Evolutionary conservation across 352 stramenopile species (phyloP).

Genomic region (Globisporangium abappressorium): DNA sequence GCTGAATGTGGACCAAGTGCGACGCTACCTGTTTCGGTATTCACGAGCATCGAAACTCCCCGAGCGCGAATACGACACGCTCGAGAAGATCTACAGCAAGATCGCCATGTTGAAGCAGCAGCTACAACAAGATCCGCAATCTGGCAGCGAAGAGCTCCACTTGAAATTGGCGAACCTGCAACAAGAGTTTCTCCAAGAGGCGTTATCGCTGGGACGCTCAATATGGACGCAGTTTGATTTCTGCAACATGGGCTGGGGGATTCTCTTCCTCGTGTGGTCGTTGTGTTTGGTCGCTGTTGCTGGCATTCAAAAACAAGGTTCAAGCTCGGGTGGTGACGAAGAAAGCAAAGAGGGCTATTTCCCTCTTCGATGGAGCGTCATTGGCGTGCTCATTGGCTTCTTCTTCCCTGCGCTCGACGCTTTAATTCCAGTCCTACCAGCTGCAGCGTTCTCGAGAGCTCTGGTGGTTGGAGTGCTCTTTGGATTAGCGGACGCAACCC

Average conservation of each 20-base stretch:
- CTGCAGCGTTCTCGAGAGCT: slow-evolving; percentile 10
- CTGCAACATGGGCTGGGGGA: slow-evolving; percentile 67
- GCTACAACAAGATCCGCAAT: slow-evolving; percentile 21
- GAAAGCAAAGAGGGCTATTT: background rate
- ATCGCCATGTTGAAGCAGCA: slow-evolving; percentile 32
- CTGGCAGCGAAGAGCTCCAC: slow-evolving; percentile 25
- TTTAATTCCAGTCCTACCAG: slow-evolving; percentile 12
- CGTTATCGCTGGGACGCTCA: slow-evolving; percentile 56
- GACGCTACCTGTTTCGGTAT: slow-evolving; percentile 72
- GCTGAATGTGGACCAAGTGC: slow-evolving; percentile 85
- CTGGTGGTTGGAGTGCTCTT: slow-evolving; percentile 5
- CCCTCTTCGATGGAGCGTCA: background rate
- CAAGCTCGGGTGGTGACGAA: background rate
- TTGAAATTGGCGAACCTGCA: slow-evolving; percentile 36
- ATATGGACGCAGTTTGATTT: slow-evolving; percentile 89
- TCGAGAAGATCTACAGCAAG: slow-evolving; percentile 51
- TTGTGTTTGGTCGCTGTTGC: slow-evolving; percentile 23
- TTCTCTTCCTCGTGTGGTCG: slow-evolving; percentile 44
- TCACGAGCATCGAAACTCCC: slow-evolving; percentile 65
- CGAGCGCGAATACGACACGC: slow-evolving; percentile 44
- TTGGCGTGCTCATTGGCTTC: slow-evolving; percentile 7
- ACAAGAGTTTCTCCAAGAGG: slow-evolving; percentile 64
- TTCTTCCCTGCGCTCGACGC: slow-evolving; percentile 11
- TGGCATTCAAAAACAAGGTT: background rate
- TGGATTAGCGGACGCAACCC: slow-evolving; percentile 11